Base-by-base conservation (phyloP, 1,284 basidiomycete species). In the Apiotrichum gamsii region DNA sequence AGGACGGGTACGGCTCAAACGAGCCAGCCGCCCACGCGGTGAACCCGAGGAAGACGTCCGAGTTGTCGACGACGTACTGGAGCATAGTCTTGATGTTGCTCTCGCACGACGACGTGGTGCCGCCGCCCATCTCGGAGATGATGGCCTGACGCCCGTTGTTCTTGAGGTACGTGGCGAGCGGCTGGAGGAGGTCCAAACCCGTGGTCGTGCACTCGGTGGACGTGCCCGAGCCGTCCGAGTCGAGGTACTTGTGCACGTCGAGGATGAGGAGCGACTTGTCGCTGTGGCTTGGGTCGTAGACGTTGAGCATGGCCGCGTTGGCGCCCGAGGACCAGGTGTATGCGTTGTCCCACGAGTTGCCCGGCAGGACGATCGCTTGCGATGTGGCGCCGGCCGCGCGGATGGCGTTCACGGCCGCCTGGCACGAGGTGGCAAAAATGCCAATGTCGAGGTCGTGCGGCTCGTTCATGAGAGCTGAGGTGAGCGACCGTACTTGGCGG, bases 201-300 rank as follows among this genome's bases (percentile, higher is more conserved):
- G 64, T 80, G 34, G 72, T 75, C 54, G 76, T 51, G 51, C 69
- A 72, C 74, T 51, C 77, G 11, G 74, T 56, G 58, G 76, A 74
- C 5, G 78, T 80, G 39, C 81, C 80, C 32, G 75, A 77, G 63
- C 79, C 79, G 62, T 81, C 79, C 43, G 70, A 72, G 62, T 82
- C 80, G 51, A 80, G 76, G 65, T 82, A 82, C 65, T 80, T 77
- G 74, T 81, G 80, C 4, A 80, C 78, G 74, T 82, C 80, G 56
- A 82, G 78, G 58, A 82, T 65, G 28, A 82, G 72, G 62, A 58
- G 46, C 3, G 54, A 57, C 25, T 77, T 78, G 62, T 61, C 70
- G 3, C 69, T 73, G 33, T 77, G 77, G 32, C 71, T 70, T 15
- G 80, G 78, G 61, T 82, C 79, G 0, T 76, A 80, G 48, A 82